These are phyloP conservation scores for Fusarium sp. DNA, from an alignment of 2,329 filamentous ascomycete genomes.

Conservation along the genomic window DNA sequence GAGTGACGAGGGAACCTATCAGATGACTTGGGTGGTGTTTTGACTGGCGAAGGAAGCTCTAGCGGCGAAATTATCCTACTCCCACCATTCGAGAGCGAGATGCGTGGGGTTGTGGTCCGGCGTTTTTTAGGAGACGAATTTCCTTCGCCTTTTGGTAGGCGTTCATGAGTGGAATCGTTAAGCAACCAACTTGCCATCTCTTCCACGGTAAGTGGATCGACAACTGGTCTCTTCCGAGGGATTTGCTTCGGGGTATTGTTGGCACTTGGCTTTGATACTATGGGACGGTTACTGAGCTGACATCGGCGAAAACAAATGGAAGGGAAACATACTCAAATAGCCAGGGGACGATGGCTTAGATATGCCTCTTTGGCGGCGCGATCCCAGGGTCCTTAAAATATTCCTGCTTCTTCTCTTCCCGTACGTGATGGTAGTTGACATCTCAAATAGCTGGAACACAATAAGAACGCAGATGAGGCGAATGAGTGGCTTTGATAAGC, in stretches of 20 bases:
- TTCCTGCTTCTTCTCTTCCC: constrained; percentile 51
- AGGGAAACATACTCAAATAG: constrained; percentile 36
- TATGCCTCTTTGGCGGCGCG: constrained; percentile 44
- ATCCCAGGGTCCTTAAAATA: constrained; percentile 48
- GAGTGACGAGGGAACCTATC: constrained; percentile 12
- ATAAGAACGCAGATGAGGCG: not conserved
- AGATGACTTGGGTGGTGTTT: not conserved
- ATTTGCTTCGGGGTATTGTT: constrained; percentile 20
- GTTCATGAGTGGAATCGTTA: constrained; percentile 42
- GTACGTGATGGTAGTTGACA: constrained; percentile 47
- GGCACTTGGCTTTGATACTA: not conserved
- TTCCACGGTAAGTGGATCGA: constrained; percentile 35
- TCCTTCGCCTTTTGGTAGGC: constrained; percentile 9
- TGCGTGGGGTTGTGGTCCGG: constrained; percentile 9
- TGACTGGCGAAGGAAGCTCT: constrained; percentile 24
- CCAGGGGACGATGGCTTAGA: constrained; percentile 27
- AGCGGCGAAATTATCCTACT: constrained; percentile 21
- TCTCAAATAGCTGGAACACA: constrained; percentile 18
- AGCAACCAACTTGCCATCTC: constrained; percentile 51
- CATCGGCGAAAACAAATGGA: not conserved
- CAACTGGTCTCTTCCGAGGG: constrained; percentile 23
- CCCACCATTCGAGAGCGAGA: not conserved
- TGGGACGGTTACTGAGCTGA: constrained; percentile 8
- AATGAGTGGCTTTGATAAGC: not conserved
- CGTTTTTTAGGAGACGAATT: constrained; percentile 21